Evolutionary conservation across 106 monocot species (phyloP).

Genomic region (Alisma plantagoaquatica): DNA sequence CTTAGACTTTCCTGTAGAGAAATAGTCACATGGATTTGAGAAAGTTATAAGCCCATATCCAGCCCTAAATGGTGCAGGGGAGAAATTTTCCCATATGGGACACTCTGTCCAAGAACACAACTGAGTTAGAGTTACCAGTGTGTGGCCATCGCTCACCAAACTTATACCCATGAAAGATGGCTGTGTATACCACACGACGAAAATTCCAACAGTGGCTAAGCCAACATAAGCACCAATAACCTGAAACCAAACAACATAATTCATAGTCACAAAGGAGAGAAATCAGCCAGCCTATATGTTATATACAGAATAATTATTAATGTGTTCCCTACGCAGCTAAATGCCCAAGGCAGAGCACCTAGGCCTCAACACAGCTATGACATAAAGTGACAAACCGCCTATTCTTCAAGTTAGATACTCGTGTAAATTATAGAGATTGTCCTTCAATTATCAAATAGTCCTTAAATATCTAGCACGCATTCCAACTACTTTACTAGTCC

Average conservation of each 20-base stretch:
- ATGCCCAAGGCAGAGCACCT: too few relatives aligned
- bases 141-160: slow-evolving; percentile 58
- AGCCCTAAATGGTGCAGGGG: slow-evolving; percentile 41
- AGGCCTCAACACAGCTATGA: too few relatives aligned
- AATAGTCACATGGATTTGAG: slow-evolving; percentile 70
- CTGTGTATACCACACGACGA: slow-evolving; percentile 76
- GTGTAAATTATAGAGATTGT: too few relatives aligned
- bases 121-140: slow-evolving; percentile 43
- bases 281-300: too few relatives aligned
- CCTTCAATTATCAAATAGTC: too few relatives aligned
- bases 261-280: too few relatives aligned
- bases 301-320: not conserved
- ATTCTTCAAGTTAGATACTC: too few relatives aligned
- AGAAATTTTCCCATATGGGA: slow-evolving; percentile 54
- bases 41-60: slow-evolving; percentile 42
- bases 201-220: slow-evolving; percentile 69
- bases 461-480: too few relatives aligned
- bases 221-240: slow-evolving; percentile 79
- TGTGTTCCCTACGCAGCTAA: too few relatives aligned
- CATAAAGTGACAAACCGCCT: too few relatives aligned
- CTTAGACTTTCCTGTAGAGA: slow-evolving; percentile 60
- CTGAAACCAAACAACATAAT: slow-evolving; percentile 9
- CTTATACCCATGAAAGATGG: slow-evolving; percentile 65
- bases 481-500: too few relatives aligned
- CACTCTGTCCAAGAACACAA: slow-evolving; percentile 64